phyloP scores from a whole-genome alignment of 1,284 basidiomycete genomes.

The Apiotrichum veenhuisii region DNA sequence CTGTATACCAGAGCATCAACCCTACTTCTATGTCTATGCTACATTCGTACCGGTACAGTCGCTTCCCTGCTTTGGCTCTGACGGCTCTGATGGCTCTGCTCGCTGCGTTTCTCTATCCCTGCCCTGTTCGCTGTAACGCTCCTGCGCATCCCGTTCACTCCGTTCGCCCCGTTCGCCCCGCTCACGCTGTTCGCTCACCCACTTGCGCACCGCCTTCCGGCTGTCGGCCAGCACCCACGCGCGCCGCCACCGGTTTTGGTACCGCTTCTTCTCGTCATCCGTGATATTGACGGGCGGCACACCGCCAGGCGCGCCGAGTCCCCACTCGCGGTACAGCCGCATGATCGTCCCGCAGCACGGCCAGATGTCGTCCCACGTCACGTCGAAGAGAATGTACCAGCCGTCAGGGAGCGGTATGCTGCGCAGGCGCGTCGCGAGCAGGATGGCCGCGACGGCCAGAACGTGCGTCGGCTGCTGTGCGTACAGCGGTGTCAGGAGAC shows the following conservation, averaged over 20 bases:
- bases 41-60: too few species aligned
- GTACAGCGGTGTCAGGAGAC: conserved; percentile 85
- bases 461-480: conserved; percentile 81
- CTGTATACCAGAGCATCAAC: background rate
- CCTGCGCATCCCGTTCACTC: background rate
- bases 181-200: conserved; percentile 50
- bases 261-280: conserved; percentile 31
- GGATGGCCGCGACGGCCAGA: conserved; percentile 79
- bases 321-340: conserved; percentile 58
- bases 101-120: too few species aligned
- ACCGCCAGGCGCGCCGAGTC: conserved; percentile 12
- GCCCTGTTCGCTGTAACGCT: background rate
- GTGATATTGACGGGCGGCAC: conserved; percentile 51
- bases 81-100: too few species aligned
- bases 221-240: conserved; percentile 55
- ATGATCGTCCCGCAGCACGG: conserved; percentile 72
- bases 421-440: conserved; percentile 66
- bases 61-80: too few species aligned
- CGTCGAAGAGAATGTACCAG: conserved; percentile 91
- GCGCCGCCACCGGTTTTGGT: conserved; percentile 56
- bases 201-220: conserved; percentile 46
- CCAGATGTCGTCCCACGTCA: conserved; percentile 77
- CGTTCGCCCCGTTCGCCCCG: background rate
- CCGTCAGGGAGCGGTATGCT: conserved; percentile 67
- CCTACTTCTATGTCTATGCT: too few species aligned